Evolutionary conservation across 176 grass and related monocot species (phyloP).

Genomic region (Juncus effusus): DNA sequence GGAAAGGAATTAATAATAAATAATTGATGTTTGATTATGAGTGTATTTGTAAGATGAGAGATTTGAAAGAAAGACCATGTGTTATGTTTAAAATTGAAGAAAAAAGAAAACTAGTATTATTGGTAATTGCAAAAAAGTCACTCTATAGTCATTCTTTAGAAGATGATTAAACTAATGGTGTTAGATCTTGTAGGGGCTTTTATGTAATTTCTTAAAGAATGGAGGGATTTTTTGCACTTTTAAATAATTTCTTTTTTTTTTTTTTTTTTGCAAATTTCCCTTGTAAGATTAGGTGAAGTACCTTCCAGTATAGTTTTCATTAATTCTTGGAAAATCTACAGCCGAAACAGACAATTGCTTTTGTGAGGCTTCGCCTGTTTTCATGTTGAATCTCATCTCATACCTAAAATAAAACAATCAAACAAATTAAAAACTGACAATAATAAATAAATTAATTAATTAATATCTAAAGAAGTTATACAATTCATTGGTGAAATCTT

Average conservation of each 20-base stretch:
- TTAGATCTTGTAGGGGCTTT: too few relatives aligned
- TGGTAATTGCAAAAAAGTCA: too few relatives aligned
- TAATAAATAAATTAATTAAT: background rate
- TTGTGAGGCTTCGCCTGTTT: slow-evolving; percentile 67
- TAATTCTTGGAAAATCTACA: slow-evolving; percentile 93
- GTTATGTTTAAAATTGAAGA: too few relatives aligned
- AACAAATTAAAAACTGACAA: slow-evolving; percentile 20
- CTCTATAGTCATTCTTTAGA: too few relatives aligned
- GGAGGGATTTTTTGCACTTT: too few relatives aligned
- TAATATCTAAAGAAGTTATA: slow-evolving; percentile 8
- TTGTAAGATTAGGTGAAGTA: slow-evolving; percentile 16
- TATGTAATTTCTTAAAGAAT: too few relatives aligned
- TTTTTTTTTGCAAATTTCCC: too few relatives aligned
- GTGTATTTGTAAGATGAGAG: background rate
- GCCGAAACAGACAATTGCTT: slow-evolving; percentile 76
- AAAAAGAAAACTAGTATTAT: too few relatives aligned
- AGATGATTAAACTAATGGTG: background rate
- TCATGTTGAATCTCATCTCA: slow-evolving; percentile 97
- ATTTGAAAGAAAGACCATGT: too few relatives aligned
- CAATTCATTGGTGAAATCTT: slow-evolving; percentile 77
- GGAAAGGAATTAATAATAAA: background rate
- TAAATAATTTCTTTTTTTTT: too few relatives aligned
- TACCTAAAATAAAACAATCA: slow-evolving; percentile 42
- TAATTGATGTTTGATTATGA: too few relatives aligned
- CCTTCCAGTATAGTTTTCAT: slow-evolving; percentile 84